Percentiles rank a stretch among this genome's conserved stretches.
Conservation (phyloP, 2,329 filamentous ascomycete species). For the Cryphonectria carpinicola region DNA sequence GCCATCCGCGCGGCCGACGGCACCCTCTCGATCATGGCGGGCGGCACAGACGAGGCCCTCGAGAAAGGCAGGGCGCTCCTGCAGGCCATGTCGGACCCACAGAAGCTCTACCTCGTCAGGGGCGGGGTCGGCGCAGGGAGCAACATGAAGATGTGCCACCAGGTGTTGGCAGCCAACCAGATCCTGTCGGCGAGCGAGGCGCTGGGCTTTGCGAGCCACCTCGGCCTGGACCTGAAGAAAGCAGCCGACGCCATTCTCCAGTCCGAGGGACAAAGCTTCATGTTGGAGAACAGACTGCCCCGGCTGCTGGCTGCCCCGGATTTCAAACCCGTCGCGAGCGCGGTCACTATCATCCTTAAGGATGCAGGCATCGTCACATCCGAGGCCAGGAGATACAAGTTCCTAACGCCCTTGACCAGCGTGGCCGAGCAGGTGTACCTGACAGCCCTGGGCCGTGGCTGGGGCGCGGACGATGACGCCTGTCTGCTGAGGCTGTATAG, state of each 20-base stretch:
- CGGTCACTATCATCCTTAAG: conserved; percentile 63
- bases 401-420: conserved; percentile 63
- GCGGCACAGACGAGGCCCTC: conserved; percentile 60
- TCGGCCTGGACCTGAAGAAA: conserved; percentile 54
- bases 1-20: conserved; percentile 70
- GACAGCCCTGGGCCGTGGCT: conserved; percentile 61
- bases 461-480: conserved; percentile 49
- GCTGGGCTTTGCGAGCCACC: conserved; percentile 60
- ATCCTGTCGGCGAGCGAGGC: conserved; percentile 64
- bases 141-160: conserved; percentile 67
- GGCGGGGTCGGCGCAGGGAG: conserved; percentile 64
- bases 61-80: conserved; percentile 62
- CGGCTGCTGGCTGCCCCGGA: conserved; percentile 54
- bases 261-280: conserved; percentile 61
- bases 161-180: conserved; percentile 66
- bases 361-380: conserved; percentile 70
- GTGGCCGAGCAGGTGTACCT: conserved; percentile 69
- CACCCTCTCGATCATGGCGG: conserved; percentile 76
- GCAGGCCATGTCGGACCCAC: conserved; percentile 62
- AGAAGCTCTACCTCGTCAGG: conserved; percentile 65
- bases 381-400: conserved; percentile 60
- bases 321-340: conserved; percentile 60
- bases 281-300: conserved; percentile 63
- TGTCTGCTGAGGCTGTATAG: conserved; percentile 48
- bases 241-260: conserved; percentile 49